Evolutionary conservation across 768 basidiomycete genomes (phyloP).

Genomic region (Boletus sensibilis): DNA sequence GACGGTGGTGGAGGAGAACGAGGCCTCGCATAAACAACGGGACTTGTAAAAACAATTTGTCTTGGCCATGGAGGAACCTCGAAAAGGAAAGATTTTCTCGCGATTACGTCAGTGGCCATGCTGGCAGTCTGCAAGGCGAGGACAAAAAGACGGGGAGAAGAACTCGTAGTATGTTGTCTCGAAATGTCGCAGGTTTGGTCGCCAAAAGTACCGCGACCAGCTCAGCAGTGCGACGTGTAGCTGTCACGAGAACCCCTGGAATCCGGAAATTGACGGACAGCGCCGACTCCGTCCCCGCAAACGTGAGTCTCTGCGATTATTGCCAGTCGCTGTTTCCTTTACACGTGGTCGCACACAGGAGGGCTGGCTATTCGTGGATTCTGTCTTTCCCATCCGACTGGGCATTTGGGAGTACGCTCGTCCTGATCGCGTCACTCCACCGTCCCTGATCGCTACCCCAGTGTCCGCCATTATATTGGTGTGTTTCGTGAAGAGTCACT

Average conservation of each 20-base stretch:
- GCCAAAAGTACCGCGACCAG: background rate
- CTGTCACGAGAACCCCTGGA: background rate
- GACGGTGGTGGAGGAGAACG: constrained; percentile 25
- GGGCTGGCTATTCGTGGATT: constrained; percentile 71
- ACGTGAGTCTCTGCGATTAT: constrained; percentile 19
- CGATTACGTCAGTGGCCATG: background rate
- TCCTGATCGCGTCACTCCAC: background rate
- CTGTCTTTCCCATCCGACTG: constrained; percentile 72
- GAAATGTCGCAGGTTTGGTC: constrained; percentile 6
- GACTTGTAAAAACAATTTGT: constrained; percentile 24
- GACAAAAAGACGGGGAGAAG: too few relatives aligned
- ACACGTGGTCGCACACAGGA: constrained; percentile 33
- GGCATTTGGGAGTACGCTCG: constrained; percentile 69
- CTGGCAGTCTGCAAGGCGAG: background rate
- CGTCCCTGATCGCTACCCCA: constrained; percentile 28
- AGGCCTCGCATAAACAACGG: constrained; percentile 13
- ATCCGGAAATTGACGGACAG: constrained; percentile 11
- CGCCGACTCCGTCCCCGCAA: constrained; percentile 6
- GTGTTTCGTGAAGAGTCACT: constrained; percentile 58
- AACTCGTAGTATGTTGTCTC: constrained; percentile 21
- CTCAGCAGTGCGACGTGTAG: constrained; percentile 3
- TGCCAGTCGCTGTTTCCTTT: constrained; percentile 5
- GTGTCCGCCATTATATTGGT: constrained; percentile 65
- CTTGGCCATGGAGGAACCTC: background rate
- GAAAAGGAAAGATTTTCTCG: constrained; percentile 17